These are phyloP conservation scores for Colletotrichum tropicale DNA, from an alignment of 2,329 filamentous ascomycete species.

Conservation along the genomic window DNA sequence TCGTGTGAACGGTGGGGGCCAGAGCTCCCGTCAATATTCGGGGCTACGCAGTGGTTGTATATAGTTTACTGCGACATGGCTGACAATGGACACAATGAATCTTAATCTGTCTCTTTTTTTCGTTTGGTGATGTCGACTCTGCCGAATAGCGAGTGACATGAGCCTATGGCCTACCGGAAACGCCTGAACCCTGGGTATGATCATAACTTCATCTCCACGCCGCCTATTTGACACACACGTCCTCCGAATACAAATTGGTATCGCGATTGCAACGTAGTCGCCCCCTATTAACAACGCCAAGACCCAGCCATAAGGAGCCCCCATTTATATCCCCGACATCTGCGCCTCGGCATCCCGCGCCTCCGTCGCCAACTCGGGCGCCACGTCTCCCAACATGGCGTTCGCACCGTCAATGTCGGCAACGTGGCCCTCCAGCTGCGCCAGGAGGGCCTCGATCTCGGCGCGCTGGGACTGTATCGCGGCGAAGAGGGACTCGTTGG, in stretches of 20 bases:
- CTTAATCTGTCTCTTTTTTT: not conserved
- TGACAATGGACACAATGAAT: not conserved
- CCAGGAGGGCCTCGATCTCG: conserved; percentile 58
- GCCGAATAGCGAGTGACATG: not conserved
- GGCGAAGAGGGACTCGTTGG: conserved; percentile 59
- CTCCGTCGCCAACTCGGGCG: conserved; percentile 54
- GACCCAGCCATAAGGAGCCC: not conserved
- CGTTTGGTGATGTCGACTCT: not conserved
- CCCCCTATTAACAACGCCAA: not conserved
- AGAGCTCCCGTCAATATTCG: not conserved
- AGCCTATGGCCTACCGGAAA: not conserved
- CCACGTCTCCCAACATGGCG: conserved; percentile 49
- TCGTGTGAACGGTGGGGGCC: not conserved
- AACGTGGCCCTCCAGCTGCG: conserved; percentile 53
- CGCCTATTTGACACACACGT: not conserved
- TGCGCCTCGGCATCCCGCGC: conserved; percentile 48
- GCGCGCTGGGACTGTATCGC: conserved; percentile 57
- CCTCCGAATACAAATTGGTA: not conserved
- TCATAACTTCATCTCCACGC: not conserved
- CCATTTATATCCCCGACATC: conserved; percentile 31
- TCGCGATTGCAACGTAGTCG: not conserved
- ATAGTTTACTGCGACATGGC: not conserved
- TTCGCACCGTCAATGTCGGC: conserved; percentile 61
- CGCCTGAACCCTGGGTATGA: not conserved
- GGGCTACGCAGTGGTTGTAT: not conserved